Conservation (phyloP, 257 asterid genomes). For the Catharanthus roseus region DNA sequence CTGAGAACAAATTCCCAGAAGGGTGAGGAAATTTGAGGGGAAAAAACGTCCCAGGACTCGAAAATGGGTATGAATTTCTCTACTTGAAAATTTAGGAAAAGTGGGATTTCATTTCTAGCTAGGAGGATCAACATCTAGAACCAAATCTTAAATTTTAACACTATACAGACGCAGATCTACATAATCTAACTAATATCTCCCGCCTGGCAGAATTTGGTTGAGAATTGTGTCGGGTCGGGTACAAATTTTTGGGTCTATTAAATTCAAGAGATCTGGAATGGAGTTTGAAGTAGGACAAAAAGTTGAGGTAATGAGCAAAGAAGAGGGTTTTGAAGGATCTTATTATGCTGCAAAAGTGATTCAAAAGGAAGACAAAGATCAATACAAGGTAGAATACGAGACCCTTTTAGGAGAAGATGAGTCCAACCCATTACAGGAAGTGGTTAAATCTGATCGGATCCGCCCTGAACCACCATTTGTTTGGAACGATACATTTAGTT, state of each 20-base stretch:
- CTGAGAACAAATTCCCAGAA: too few species aligned
- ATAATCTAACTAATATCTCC: background rate
- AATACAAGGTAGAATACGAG: background rate
- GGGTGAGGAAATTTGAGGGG: too few species aligned
- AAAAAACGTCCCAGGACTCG: too few species aligned
- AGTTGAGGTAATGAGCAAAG: background rate
- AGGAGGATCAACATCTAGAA: too few species aligned
- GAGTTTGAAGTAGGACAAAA: background rate
- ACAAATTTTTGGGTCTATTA: too few species aligned
- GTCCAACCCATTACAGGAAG: background rate
- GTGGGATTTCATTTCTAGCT: too few species aligned
- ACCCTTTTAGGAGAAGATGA: background rate
- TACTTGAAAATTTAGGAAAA: too few species aligned
- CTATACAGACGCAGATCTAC: background rate
- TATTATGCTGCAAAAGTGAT: conserved; percentile 2
- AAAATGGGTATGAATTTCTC: too few species aligned
- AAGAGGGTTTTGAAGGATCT: background rate
- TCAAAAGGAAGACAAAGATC: background rate
- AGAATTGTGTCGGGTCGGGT: too few species aligned
- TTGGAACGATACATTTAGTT: background rate
- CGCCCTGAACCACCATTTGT: background rate
- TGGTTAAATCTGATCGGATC: background rate
- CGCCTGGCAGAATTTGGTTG: background rate
- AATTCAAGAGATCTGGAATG: background rate
- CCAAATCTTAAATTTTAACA: background rate